phyloP scores from a whole-genome alignment of 345 rosid genomes.

The Geranium brycei region DNA sequence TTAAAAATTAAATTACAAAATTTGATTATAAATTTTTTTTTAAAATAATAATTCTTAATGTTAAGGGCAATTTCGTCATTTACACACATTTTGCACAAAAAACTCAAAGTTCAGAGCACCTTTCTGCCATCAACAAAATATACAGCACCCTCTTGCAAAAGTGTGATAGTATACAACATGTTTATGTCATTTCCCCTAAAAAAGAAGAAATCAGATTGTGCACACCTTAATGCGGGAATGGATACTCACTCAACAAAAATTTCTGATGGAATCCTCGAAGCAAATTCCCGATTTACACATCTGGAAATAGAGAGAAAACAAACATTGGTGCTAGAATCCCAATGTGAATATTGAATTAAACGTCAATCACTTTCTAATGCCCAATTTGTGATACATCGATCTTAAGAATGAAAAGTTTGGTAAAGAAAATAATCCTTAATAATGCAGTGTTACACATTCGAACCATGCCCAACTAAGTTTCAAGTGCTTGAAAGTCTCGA shows the following conservation, averaged over 20 bases:
- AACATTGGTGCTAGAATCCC: background rate
- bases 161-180: no score
- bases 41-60: no score
- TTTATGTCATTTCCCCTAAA: no score
- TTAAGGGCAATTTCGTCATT: no score
- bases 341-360: background rate
- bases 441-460: background rate
- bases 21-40: no score
- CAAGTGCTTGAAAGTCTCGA: background rate
- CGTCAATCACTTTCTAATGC: background rate
- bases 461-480: background rate
- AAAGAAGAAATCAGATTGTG: background rate
- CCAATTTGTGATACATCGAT: background rate
- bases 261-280: background rate
- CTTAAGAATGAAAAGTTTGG: no score
- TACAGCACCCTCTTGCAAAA: no score
- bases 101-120: no score
- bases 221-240: background rate
- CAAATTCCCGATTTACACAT: background rate
- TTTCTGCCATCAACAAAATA: no score
- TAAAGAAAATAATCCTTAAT: no score
- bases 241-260: background rate
- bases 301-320: background rate
- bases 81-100: no score
- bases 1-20: no score